A percentile compares a stretch with the other conserved stretches of the same genome.
phyloP scores from a whole-genome alignment of 257 asterid species.

The Capsicum pubescens region DNA sequence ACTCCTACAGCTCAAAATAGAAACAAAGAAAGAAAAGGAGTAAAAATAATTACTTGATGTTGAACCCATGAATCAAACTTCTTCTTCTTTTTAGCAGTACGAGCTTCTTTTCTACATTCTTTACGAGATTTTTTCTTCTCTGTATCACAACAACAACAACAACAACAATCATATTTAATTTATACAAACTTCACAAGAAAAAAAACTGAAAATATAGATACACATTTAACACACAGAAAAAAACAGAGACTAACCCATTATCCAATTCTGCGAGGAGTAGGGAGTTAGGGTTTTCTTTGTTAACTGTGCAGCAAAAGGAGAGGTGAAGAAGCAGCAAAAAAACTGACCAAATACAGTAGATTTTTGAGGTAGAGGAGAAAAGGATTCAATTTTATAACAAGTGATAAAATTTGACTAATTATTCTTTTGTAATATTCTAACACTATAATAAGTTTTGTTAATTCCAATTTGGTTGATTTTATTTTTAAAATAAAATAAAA shows the following conservation, averaged over 20 bases:
- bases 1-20: neutral
- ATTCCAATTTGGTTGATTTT: too few species aligned
- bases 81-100: slow-evolving; percentile 54
- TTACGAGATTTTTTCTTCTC: slow-evolving; percentile 49
- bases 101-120: slow-evolving; percentile 72
- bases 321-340: neutral
- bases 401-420: too few species aligned
- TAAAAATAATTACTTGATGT: slow-evolving; percentile 35
- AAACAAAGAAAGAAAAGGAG: neutral
- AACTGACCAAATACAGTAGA: too few species aligned
- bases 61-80: slow-evolving; percentile 74
- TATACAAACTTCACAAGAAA: neutral
- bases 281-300: neutral
- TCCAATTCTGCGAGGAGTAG: neutral
- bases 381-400: too few species aligned
- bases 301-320: neutral
- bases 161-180: too few species aligned
- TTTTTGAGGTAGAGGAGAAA: too few species aligned
- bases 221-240: neutral
- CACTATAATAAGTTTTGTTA: too few species aligned
- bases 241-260: slow-evolving; percentile 27
- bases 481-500: too few species aligned
- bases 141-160: neutral
- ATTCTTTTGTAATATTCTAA: too few species aligned
- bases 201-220: neutral